Base-by-base conservation (phyloP, 371 early-diverging fungal species). In the Mucor sp. region DNA sequence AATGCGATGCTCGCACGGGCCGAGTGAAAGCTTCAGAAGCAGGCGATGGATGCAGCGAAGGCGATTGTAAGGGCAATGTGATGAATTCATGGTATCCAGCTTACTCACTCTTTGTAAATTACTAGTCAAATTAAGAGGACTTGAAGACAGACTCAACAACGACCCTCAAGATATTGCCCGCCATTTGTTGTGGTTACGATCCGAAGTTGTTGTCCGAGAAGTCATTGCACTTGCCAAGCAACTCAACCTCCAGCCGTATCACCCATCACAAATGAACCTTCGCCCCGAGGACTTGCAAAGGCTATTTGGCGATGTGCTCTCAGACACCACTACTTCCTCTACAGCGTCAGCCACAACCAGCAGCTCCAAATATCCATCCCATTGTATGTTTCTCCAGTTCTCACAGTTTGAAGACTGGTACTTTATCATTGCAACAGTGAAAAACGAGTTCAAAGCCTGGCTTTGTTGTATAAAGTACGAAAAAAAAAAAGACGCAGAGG, bases 1-100 rank as follows among this genome's bases (percentile, higher is more conserved):
- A 77, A 21, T 60, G 82, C 7, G 88, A 88, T 70, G 69, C 83
- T 58, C 80, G 88, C 19, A 83, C 85, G 2, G 88, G 88, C 17
- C 81, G 78, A 57, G 72, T 86, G 33, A 85, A 82, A 33, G 85
- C 82, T 15, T 76, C 78, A 4, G 88, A 86, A 47, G 75, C 83
- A 17, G 83, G 84, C 28, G 78, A 78, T 30, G 72, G 81, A 4
- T 74, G 76, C 8, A 80, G 82, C 33, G 86, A 85, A 67, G 81
- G 81, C 14, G 85, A 87, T 69, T 78, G 85, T 85, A 81, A 79
- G 77, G 53, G 12, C 32, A 23, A 11, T 50, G 7, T 11, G 23
- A 1, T 50, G 21, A 9, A 25, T 23, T 23, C 21, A 3, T 19
- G 9, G 30, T 7, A 33, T 33, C 7, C 4, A 1, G n/a, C n/a